Evolutionary conservation across 768 basidiomycete genomes (phyloP), one percentile per base, ranked within the genome.

Genomic region (Kwoniella botswanensis): DNA sequence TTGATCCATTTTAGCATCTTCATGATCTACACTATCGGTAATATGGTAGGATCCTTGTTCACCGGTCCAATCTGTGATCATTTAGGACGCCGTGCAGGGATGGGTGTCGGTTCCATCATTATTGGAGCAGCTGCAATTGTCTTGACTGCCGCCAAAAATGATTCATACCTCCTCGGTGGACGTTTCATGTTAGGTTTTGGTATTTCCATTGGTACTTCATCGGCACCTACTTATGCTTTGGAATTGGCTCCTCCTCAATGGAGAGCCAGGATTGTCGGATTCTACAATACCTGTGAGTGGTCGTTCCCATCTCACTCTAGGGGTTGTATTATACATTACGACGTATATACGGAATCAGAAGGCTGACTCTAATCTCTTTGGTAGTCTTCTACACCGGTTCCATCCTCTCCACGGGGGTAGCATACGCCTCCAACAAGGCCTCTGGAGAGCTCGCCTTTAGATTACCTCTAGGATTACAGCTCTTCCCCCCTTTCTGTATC

Each of bases 91-190:
- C 73, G 83, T 18, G 77, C 66, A 11, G 84, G 79, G 29, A 82
- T 83, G 82, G 77, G 80, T 61, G 59, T 71, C 46, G 83, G 83
- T 26, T 70, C 74, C 52, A 54, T 71, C 43, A 29, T 75, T 42
- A 77, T 74, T 52, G 68, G 74, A 50, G 58, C 71, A 82, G 88
- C 87, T 26, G 85, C 87, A n/a, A 79, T 86, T 46, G 84, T 87
- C 44, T 82, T 88, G 46, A 86, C 87, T 3, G 82, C 85, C 6
- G 85, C 88, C 2, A 85, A 85, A 70, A 80, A 84, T 67, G 82
- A 84, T 24, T 67, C 81, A 5, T 88, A 88, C 70, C 86, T 89
- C 60, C 83, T 89, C 42, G 87, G 82, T 41, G 89, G 88, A 44
- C 74, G 78, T 26, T 82, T 82, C 74, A 81, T 88, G 54, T 84